phyloP scores from a whole-genome alignment of 2,329 filamentous ascomycete species.

The Xenoacremonium recifei region DNA sequence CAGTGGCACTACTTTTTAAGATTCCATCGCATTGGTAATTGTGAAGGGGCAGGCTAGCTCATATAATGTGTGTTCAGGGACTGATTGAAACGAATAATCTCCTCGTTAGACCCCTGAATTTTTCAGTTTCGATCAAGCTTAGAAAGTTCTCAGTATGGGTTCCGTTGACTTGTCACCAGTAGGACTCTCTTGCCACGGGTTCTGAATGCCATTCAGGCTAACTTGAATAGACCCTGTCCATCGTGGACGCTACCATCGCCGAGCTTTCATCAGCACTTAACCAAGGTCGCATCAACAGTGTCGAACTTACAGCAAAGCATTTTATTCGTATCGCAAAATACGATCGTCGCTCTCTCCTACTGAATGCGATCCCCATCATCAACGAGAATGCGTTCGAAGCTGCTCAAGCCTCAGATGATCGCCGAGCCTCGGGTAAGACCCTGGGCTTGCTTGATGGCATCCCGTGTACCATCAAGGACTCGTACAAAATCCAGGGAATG shows the following conservation, averaged over 20 bases:
- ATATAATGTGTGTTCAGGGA: too few relatives aligned
- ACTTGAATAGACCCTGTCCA: neutral
- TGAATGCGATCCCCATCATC: slow-evolving; percentile 24
- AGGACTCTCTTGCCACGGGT: too few relatives aligned
- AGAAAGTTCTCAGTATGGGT: too few relatives aligned
- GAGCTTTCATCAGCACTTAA: slow-evolving; percentile 17
- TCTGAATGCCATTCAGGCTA: too few relatives aligned
- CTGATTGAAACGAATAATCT: too few relatives aligned
- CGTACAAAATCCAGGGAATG: slow-evolving; percentile 51
- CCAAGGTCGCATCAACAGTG: slow-evolving; percentile 12
- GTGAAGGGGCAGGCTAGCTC: too few relatives aligned
- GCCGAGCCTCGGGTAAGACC: slow-evolving; percentile 7
- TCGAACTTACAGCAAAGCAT: slow-evolving; percentile 21
- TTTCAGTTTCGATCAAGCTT: too few relatives aligned
- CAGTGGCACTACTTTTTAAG: too few relatives aligned
- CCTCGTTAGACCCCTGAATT: too few relatives aligned
- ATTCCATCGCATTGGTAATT: too few relatives aligned
- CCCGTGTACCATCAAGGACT: slow-evolving; percentile 57
- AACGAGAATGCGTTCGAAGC: slow-evolving; percentile 20
- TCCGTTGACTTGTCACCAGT: too few relatives aligned
- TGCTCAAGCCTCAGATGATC: slow-evolving; percentile 21
- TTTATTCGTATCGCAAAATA: slow-evolving; percentile 20
- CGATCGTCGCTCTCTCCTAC: slow-evolving; percentile 15
- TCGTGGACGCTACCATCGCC: slow-evolving; percentile 20
- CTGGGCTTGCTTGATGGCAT: slow-evolving; percentile 46